Evolutionary conservation across 2,329 filamentous ascomycete species (phyloP), one percentile per base, ranked within the genome.

Genomic region (Sporothrix brasiliensis): DNA sequence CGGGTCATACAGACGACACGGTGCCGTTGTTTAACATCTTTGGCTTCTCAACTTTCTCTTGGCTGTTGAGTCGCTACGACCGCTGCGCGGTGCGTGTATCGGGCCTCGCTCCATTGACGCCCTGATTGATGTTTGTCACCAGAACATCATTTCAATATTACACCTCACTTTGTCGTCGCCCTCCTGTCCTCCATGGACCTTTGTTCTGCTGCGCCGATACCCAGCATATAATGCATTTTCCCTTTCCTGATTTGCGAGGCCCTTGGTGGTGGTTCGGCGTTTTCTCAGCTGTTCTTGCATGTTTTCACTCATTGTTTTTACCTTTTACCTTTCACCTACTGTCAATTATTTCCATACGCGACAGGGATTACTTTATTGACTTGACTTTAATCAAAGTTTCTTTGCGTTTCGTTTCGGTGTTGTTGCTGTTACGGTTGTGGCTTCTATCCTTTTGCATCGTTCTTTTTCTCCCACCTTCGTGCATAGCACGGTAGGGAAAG

Each of bases 151-250:
- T 11, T 21, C 14, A 10, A 13, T 47, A 10, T 19, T 49, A 10
- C 7, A 14, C 27, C 21, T 50, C 53, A 47, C 41, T 47, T 16
- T 4, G 50, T 27, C 54, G 34, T 69, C 44, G 27, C 16, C 65
- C 52, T 75, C 76, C 77, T 78, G 44, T 53, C 39, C 50, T 58
- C 44, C 60, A 71, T 69, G 72, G 69, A 74, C 66, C 66, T 68
- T 60, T 69, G 34, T 52, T 70, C 70, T 73, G 78, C 78, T 73
- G 79, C 79, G 80, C 81, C 83, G 83, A 88, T 88, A 87, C 86
- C 86, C 84, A 83, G 81, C 84, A 84, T 83, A 82, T 83, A 83
- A 85, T 85, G 83, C 81, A 83, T 83, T 80, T 77, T 44, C 49
- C 44, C 67, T 67, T 53, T 70, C 69, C 53, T 66, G 67, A 71